Conservation (phyloP, 1,139 yeast species). For the Yamadazyma triangularis region DNA sequence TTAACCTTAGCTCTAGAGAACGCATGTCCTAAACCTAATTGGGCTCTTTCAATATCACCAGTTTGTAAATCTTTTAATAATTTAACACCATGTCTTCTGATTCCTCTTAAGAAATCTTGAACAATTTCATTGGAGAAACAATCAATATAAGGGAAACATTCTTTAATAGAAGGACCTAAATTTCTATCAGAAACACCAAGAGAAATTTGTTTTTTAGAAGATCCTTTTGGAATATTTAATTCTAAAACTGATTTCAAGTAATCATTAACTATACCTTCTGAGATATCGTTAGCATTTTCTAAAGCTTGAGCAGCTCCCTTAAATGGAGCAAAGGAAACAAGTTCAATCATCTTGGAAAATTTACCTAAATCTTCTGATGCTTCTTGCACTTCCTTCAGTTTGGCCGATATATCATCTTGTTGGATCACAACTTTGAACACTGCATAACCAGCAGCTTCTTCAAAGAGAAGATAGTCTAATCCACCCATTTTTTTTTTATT, state of each 20-base stretch:
- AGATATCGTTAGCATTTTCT: slow-evolving; percentile 95
- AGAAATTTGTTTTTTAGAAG: slow-evolving; percentile 59
- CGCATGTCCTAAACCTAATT: slow-evolving; percentile 98
- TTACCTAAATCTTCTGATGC: slow-evolving; percentile 82
- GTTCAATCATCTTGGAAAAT: slow-evolving; percentile 89
- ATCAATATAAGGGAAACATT: slow-evolving; percentile 80
- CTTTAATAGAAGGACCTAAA: slow-evolving; percentile 96
- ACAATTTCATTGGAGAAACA: slow-evolving; percentile 88
- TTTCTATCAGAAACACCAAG: slow-evolving; percentile 93
- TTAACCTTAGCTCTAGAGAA: slow-evolving; percentile 98
- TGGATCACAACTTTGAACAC: slow-evolving; percentile 90
- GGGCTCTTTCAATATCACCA: slow-evolving; percentile 97
- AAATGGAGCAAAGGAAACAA: slow-evolving; percentile 96
- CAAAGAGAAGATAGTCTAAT: slow-evolving; percentile 90
- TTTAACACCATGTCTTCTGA: slow-evolving; percentile 87
- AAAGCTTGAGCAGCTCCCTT: slow-evolving; percentile 99
- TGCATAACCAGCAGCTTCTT: slow-evolving; percentile 98
- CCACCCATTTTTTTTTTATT: slow-evolving; percentile 45
- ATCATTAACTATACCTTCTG: slow-evolving; percentile 95
- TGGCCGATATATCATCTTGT: slow-evolving; percentile 91
- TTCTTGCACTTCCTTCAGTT: slow-evolving; percentile 90
- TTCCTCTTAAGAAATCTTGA: slow-evolving; percentile 93
- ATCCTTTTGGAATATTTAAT: slow-evolving; percentile 84
- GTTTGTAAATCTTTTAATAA: slow-evolving; percentile 86
- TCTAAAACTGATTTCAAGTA: slow-evolving; percentile 86